These are phyloP conservation scores for Alternaria incomplexa DNA, from an alignment of 2,329 filamentous ascomycete genomes.

Conservation along the genomic window DNA sequence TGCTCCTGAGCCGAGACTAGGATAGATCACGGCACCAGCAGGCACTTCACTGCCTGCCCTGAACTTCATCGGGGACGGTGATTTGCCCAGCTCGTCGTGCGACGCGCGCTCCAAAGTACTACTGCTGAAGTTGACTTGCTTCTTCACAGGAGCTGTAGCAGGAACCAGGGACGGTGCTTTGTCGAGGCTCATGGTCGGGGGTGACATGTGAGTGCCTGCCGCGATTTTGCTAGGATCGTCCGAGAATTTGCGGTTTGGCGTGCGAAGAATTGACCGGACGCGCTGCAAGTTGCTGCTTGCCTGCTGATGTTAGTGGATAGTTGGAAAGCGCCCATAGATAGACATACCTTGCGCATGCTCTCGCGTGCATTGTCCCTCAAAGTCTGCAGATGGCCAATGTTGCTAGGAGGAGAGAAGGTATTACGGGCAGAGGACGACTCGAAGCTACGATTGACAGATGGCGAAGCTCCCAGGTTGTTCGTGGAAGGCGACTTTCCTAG, in stretches of 20 bases:
- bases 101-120: constrained; percentile 62
- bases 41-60: constrained; percentile 44
- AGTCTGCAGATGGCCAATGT: constrained; percentile 29
- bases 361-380: constrained; percentile 48
- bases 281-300: constrained; percentile 57
- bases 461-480: constrained; percentile 55
- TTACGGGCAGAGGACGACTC: constrained; percentile 61
- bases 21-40: constrained; percentile 40
- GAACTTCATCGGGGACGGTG: constrained; percentile 45
- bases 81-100: constrained; percentile 40
- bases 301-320: constrained; percentile 10
- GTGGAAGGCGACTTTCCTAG: constrained; percentile 59
- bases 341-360: constrained; percentile 38
- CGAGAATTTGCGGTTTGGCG: constrained; percentile 64
- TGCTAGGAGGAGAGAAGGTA: constrained; percentile 45
- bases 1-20: constrained; percentile 35
- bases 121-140: constrained; percentile 82
- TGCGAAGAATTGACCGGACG: constrained; percentile 70
- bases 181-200: constrained; percentile 51
- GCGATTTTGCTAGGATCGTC: constrained; percentile 65
- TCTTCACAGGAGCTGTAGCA: constrained; percentile 74
- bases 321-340: background rate
- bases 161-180: constrained; percentile 60
- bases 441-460: constrained; percentile 57
- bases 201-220: constrained; percentile 63